A percentile compares a stretch with the other conserved stretches of the same genome.
Conservation (phyloP, 2,329 filamentous ascomycete species). For the Xylariales sp. region DNA sequence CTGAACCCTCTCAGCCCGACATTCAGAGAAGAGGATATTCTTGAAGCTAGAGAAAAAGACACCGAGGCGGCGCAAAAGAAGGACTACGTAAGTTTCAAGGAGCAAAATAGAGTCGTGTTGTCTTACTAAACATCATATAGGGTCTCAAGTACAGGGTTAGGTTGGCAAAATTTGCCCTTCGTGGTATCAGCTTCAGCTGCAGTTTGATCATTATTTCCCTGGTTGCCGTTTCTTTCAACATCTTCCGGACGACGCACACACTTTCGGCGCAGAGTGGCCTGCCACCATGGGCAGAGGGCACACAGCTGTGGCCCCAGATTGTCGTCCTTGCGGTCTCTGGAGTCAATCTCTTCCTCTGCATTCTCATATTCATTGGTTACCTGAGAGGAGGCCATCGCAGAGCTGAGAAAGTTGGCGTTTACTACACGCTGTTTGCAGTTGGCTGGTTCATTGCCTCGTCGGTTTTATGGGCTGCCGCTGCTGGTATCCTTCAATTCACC, state of each 20-base stretch:
- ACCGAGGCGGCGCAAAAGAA: conserved; percentile 89
- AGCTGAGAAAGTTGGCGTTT: conserved; percentile 92
- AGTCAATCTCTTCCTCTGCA: conserved; percentile 81
- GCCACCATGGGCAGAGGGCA: conserved; percentile 84
- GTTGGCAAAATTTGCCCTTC: conserved; percentile 93
- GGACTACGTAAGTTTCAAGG: conserved; percentile 77
- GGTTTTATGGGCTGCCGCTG: conserved; percentile 90
- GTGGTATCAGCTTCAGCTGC: conserved; percentile 96
- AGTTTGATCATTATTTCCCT: conserved; percentile 94
- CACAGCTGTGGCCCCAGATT: conserved; percentile 89
- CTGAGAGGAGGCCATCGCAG: conserved; percentile 87
- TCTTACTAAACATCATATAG: conserved; percentile 62
- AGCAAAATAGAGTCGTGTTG: not conserved
- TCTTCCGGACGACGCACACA: conserved; percentile 88
- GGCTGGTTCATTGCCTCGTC: conserved; percentile 94
- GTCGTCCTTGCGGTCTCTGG: conserved; percentile 82
- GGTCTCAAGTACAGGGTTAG: conserved; percentile 93
- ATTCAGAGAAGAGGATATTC: conserved; percentile 84
- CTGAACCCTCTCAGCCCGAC: conserved; percentile 90
- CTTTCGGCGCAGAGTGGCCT: conserved; percentile 82
- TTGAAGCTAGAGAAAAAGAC: conserved; percentile 84
- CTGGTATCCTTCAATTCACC: conserved; percentile 83
- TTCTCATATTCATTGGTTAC: conserved; percentile 86
- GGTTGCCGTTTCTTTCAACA: conserved; percentile 85
- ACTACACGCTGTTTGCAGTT: conserved; percentile 94